phyloP scores from a whole-genome alignment of 441 rosid genomes.

The Croton setiger region DNA sequence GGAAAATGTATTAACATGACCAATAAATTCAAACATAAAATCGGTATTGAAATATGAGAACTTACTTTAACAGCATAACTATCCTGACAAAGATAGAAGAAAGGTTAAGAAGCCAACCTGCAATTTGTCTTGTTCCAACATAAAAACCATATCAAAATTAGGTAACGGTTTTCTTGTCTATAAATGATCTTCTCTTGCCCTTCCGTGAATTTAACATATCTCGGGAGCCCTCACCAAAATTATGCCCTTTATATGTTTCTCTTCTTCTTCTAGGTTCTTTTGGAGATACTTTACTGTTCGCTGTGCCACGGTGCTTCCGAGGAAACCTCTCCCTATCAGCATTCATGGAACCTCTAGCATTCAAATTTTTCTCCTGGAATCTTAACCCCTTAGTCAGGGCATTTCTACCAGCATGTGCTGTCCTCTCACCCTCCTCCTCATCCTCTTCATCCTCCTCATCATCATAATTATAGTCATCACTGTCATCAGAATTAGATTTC shows the following conservation, averaged over 20 bases:
- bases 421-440: slow-evolving; percentile 9
- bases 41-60: neutral
- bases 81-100: neutral
- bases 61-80: neutral
- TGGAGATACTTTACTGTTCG: neutral
- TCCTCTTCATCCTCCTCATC: slow-evolving; percentile 31
- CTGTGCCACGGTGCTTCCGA: slow-evolving; percentile 16
- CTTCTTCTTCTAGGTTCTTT: slow-evolving; percentile 5
- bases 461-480: slow-evolving; percentile 32
- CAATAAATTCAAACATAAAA: neutral
- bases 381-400: slow-evolving; percentile 22
- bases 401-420: slow-evolving; percentile 30
- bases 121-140: slow-evolving; percentile 8
- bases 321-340: slow-evolving; percentile 23
- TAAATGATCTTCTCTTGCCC: slow-evolving; percentile 13
- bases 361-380: slow-evolving; percentile 20
- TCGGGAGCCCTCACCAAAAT: slow-evolving; percentile 1
- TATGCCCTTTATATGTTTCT: slow-evolving; percentile 1
- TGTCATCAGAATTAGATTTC: slow-evolving; percentile 40
- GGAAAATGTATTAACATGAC: neutral
- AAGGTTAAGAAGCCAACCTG: slow-evolving; percentile 19
- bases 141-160: neutral
- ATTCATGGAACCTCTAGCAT: slow-evolving; percentile 18
- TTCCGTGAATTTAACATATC: slow-evolving; percentile 18
- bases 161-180: slow-evolving; percentile 19